phyloP scores from a whole-genome alignment of 2,329 filamentous ascomycete species.

The Pestalotiopsis sp. region DNA sequence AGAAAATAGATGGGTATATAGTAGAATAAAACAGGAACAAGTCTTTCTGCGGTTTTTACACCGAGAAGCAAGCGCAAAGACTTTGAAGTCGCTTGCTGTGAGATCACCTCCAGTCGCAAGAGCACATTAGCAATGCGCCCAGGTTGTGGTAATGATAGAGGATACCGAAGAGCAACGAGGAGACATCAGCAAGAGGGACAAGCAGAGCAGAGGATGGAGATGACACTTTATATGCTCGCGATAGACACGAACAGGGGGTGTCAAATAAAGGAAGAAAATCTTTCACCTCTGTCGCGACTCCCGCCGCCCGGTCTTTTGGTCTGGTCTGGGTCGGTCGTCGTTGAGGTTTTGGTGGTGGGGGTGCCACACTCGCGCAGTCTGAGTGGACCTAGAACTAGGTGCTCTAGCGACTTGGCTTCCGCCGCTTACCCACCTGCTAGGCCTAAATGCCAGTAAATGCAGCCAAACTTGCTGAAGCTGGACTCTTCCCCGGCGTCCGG shows the following conservation, averaged over 20 bases:
- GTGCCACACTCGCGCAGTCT: too few species aligned
- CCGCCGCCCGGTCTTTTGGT: not conserved
- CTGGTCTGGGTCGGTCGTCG: constrained; percentile 13
- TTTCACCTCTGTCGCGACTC: not conserved
- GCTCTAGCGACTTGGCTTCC: constrained; percentile 5
- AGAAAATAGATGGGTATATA: not conserved
- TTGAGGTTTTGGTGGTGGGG: not conserved
- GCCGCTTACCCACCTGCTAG: constrained; percentile 3
- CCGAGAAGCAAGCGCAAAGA: constrained; percentile 65
- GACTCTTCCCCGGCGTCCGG: not conserved
- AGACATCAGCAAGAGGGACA: constrained; percentile 2
- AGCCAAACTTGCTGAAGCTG: not conserved
- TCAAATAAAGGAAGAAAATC: constrained; percentile 8
- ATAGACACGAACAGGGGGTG: not conserved
- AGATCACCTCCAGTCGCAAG: constrained; percentile 38
- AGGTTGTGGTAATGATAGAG: constrained; percentile 11
- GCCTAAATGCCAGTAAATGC: not conserved
- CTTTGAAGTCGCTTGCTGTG: constrained; percentile 63
- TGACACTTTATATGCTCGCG: not conserved
- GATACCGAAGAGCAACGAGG: not conserved
- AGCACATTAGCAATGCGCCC: constrained; percentile 48
- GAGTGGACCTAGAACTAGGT: not conserved
- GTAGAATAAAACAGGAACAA: constrained; percentile 24
- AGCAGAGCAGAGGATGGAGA: not conserved
- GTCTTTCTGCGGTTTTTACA: constrained; percentile 59